Evolutionary conservation across 352 stramenopile genomes (phyloP).

Genomic region (Phytophthora pluvialis): DNA sequence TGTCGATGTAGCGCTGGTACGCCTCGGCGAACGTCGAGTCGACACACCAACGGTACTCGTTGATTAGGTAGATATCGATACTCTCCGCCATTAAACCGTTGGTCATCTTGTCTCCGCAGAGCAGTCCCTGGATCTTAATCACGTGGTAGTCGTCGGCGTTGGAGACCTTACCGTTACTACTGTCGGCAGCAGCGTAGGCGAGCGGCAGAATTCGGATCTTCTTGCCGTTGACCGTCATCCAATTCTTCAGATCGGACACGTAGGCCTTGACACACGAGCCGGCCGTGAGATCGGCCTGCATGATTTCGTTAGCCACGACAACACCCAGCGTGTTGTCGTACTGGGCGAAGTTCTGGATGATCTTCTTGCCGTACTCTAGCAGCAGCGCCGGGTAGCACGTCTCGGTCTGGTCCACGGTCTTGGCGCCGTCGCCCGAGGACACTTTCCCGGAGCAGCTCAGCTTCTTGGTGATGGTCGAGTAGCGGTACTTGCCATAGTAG

Average conservation of each 20-base stretch:
- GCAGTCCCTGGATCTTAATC: constrained; percentile 82
- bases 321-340: constrained; percentile 89
- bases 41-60: constrained; percentile 89
- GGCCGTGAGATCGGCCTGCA: constrained; percentile 79
- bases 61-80: constrained; percentile 91
- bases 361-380: constrained; percentile 89
- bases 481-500: constrained; percentile 89
- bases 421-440: constrained; percentile 43
- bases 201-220: constrained; percentile 81
- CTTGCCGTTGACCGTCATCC: constrained; percentile 89
- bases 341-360: constrained; percentile 88
- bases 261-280: constrained; percentile 87
- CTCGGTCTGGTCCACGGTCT: constrained; percentile 70
- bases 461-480: constrained; percentile 77
- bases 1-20: constrained; percentile 75
- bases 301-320: constrained; percentile 89
- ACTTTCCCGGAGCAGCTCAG: constrained; percentile 58
- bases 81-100: constrained; percentile 82
- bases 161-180: constrained; percentile 63
- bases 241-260: constrained; percentile 85
- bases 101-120: constrained; percentile 86
- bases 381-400: constrained; percentile 87
- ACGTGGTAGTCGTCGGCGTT: constrained; percentile 83
- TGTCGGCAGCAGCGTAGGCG: constrained; percentile 83
- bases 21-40: constrained; percentile 70